Percentiles rank a stretch among this genome's conserved stretches.
These are phyloP conservation scores for Penicillium sp. DNA, from an alignment of 2,329 filamentous ascomycete genomes.

Conservation along the genomic window DNA sequence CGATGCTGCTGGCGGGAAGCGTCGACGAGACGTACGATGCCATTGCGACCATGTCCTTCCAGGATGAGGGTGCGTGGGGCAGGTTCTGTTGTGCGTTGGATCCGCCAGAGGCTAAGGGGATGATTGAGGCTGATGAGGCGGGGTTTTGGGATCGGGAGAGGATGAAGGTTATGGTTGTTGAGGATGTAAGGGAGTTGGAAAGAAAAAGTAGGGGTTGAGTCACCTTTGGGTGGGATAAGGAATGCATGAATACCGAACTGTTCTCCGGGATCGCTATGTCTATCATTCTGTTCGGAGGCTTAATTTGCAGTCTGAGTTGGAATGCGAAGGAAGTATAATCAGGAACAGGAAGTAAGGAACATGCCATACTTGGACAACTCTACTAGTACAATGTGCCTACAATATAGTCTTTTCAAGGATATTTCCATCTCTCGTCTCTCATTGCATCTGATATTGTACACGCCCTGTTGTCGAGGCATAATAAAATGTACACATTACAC, in stretches of 20 bases:
- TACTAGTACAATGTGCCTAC: background rate
- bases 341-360: background rate
- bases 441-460: slow-evolving; percentile 7
- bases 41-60: background rate
- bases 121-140: background rate
- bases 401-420: background rate
- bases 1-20: background rate
- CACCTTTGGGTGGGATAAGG: background rate
- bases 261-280: background rate
- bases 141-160: background rate
- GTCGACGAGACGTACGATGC: background rate
- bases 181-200: background rate
- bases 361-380: background rate
- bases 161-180: slow-evolving; percentile 1
- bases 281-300: background rate
- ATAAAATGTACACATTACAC: slow-evolving; percentile 1
- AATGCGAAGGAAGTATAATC: background rate
- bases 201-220: too few species aligned
- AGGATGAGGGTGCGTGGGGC: background rate
- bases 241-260: background rate
- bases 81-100: background rate
- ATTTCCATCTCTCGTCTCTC: background rate
- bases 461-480: background rate
- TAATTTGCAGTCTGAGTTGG: background rate
- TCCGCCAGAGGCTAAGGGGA: background rate